Percentiles rank a stretch among this genome's conserved stretches.
phyloP scores from a whole-genome alignment of 2,329 filamentous ascomycete species.

The Stromatinia cepivora region DNA sequence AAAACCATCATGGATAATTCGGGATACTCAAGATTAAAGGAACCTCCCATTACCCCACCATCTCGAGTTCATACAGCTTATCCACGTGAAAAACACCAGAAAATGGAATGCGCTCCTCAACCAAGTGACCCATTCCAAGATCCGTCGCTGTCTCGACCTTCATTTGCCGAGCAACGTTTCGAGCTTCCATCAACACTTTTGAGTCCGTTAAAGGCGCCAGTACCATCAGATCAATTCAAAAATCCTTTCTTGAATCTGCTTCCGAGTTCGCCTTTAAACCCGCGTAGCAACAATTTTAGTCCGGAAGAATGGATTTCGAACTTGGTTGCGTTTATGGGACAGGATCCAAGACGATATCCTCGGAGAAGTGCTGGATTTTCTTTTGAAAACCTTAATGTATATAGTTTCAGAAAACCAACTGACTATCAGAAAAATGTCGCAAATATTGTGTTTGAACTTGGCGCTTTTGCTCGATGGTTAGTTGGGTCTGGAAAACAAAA shows the following conservation, averaged over 20 bases:
- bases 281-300: constrained; percentile 52
- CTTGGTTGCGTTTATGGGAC: constrained; percentile 37
- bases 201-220: not conserved
- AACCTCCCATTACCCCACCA: constrained; percentile 17
- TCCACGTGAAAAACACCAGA: constrained; percentile 23
- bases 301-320: constrained; percentile 51
- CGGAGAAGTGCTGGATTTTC: constrained; percentile 60
- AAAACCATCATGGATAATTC: constrained; percentile 18
- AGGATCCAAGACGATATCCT: constrained; percentile 46
- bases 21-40: constrained; percentile 14
- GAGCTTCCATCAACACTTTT: constrained; percentile 3
- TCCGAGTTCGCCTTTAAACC: constrained; percentile 45
- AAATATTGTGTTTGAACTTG: constrained; percentile 56
- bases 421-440: constrained; percentile 69
- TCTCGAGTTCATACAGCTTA: constrained; percentile 22
- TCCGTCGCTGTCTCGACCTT: not conserved
- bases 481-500: constrained; percentile 55
- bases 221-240: constrained; percentile 4
- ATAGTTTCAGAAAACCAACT: constrained; percentile 65
- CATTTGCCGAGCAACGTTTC: constrained; percentile 10
- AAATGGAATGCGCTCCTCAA: constrained; percentile 19
- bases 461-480: constrained; percentile 47
- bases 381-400: constrained; percentile 68
- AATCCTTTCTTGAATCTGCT: constrained; percentile 27
- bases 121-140: constrained; percentile 9